Evolutionary conservation across 257 asterid species (phyloP).

Genomic region (Nyctanthes arbortristis): DNA sequence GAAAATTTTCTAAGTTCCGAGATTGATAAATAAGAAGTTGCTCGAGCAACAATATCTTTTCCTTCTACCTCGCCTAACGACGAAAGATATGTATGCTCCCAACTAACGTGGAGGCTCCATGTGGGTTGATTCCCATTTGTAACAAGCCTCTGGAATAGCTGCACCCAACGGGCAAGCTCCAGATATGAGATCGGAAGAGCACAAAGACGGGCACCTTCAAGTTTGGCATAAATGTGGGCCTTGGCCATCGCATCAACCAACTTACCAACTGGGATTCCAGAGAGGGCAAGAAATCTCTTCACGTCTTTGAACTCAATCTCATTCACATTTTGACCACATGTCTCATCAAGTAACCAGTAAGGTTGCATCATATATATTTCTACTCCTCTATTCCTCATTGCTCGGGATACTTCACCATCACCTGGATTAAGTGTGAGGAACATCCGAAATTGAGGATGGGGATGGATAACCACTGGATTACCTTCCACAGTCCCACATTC

Average conservation of each 20-base stretch:
- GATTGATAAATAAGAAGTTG: slow-evolving; percentile 44
- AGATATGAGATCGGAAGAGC: slow-evolving; percentile 70
- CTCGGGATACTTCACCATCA: slow-evolving; percentile 96
- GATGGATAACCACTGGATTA: slow-evolving; percentile 75
- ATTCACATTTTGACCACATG: slow-evolving; percentile 26
- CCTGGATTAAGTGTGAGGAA: slow-evolving; percentile 89
- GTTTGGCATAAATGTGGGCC: slow-evolving; percentile 76
- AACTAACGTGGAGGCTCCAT: slow-evolving; percentile 90
- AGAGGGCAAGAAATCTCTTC: slow-evolving; percentile 63
- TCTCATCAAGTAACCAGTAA: slow-evolving; percentile 51
- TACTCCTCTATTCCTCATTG: slow-evolving; percentile 97
- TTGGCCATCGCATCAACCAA: slow-evolving; percentile 81
- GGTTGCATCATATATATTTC: slow-evolving; percentile 86
- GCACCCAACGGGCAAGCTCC: slow-evolving; percentile 95
- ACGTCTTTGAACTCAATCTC: slow-evolving; percentile 71
- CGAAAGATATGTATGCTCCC: slow-evolving; percentile 87
- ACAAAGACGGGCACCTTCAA: slow-evolving; percentile 57
- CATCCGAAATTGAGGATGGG: slow-evolving; percentile 92
- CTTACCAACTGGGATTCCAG: slow-evolving; percentile 76
- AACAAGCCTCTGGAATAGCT: slow-evolving; percentile 74
- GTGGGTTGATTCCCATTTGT: slow-evolving; percentile 62
- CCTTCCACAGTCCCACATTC: slow-evolving; percentile 96
- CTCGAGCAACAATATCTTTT: slow-evolving; percentile 55
- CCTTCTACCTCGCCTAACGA: slow-evolving; percentile 81
- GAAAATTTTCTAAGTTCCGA: slow-evolving; percentile 40